Evolutionary conservation across 192 early-diverging fungal genomes (phyloP).

Genomic region (Linnemannia hyalina): DNA sequence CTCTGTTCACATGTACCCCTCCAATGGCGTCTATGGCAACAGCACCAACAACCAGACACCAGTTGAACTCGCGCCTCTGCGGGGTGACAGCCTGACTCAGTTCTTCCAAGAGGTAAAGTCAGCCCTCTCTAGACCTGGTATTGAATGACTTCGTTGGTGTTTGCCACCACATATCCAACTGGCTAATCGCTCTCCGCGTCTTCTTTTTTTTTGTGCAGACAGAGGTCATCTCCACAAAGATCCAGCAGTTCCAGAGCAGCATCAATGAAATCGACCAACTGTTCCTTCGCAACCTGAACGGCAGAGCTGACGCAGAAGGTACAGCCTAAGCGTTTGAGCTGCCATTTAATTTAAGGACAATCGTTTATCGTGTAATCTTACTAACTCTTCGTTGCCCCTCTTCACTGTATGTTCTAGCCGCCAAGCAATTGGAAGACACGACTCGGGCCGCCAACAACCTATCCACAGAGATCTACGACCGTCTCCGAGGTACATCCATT

Average conservation of each 20-base stretch:
- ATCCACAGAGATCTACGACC: conserved; percentile 48
- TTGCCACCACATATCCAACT: neutral
- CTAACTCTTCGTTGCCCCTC: neutral
- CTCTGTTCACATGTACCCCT: conserved; percentile 5
- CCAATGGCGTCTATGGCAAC: conserved; percentile 9
- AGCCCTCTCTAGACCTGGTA: neutral
- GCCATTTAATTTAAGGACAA: neutral
- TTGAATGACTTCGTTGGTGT: no score
- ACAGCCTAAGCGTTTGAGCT: neutral
- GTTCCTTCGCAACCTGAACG: conserved; percentile 32
- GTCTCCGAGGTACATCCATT: conserved; percentile 38
- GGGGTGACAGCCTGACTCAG: conserved; percentile 34
- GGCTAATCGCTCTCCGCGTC: neutral
- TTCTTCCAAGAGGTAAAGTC: conserved; percentile 50
- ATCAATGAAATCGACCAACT: conserved; percentile 52
- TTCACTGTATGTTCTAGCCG: neutral
- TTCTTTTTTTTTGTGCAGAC: conserved; percentile 17
- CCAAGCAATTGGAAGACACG: conserved; percentile 33
- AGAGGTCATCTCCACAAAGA: conserved; percentile 50
- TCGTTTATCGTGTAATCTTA: neutral
- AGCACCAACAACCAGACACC: conserved; percentile 8
- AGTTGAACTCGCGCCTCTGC: conserved; percentile 47
- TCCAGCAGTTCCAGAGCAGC: conserved; percentile 45
- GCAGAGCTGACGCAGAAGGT: conserved; percentile 18
- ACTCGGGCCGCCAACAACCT: conserved; percentile 36